Evolutionary conservation across 148 eudicot species (phyloP), one percentile per base, ranked within the genome.

Genomic region (Silene uniflora): DNA sequence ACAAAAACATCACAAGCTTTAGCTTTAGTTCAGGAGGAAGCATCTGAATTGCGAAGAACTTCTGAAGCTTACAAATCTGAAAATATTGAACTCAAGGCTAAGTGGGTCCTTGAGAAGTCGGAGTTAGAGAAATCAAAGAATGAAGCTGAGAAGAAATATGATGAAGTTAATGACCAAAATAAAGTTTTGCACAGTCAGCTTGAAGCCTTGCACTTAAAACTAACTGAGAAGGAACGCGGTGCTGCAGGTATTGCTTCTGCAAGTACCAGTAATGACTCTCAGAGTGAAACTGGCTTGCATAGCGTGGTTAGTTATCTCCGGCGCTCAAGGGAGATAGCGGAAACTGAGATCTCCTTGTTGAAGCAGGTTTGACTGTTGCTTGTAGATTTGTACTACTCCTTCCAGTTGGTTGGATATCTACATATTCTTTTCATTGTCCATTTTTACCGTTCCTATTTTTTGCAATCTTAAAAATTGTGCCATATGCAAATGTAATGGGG

Each of bases 321-420:
- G 3, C 91, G 99, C 66, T 87, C 99, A 35, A 95, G 91, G 87
- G 99, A 95, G 83, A 92, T 95, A 76, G 92, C 94, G 17, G 99
- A 95, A 75, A 92, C 97, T 29, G 99, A 95, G 84, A 92, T 92
- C 66, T 90, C 97, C 44, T 82, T 95, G 83, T 71, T 95, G 78
- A 92, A 89, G 81, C 99, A 95, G 85, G 99, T 81, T 61, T 39
- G 72, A 29, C 29, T 58, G 14, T 19, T 73, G 35, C 9, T 55
- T 64, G n/a, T 17, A 13, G 32, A 29, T 29, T 14, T 72, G 17
- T 25, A 63, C 46, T 60, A 35, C 39, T 62, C 42, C 64, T 46
- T n/a, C 32, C 52, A 44, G 5, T 13, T 13, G 7, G 17, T 49
- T 52, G 5, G 56, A 52, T 52, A 18, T 12, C 17, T 52, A 52